Conservation (phyloP, 192 early-diverging fungal species). For the Coemansia sp. region DNA sequence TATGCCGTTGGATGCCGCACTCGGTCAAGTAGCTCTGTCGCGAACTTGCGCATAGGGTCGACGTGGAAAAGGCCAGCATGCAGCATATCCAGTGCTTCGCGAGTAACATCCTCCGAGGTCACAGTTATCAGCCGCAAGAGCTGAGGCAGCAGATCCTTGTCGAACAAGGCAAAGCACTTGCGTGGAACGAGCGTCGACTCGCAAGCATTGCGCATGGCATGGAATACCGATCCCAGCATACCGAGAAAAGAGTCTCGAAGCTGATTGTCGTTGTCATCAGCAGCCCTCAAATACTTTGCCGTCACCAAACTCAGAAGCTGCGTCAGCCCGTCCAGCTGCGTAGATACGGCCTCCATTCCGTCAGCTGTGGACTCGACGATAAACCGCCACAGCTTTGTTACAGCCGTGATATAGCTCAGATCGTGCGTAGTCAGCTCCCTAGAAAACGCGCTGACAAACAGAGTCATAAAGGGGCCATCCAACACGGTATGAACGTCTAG, state of each 20-base stretch:
- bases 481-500: constrained; percentile 35
- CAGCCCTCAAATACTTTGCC: constrained; percentile 11
- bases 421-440: background rate
- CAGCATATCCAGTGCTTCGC: constrained; percentile 34
- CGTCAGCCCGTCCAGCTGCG: constrained; percentile 33
- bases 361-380: constrained; percentile 24
- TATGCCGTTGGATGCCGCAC: constrained; percentile 2
- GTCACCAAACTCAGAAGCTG: constrained; percentile 19
- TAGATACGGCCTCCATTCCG: constrained; percentile 31
- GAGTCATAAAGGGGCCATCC: constrained; percentile 28
- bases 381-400: constrained; percentile 36
- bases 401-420: constrained; percentile 12
- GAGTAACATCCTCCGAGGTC: background rate
- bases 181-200: constrained; percentile 40
- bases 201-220: constrained; percentile 35
- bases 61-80: constrained; percentile 38
- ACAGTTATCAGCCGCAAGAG: constrained; percentile 19
- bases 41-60: constrained; percentile 30
- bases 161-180: constrained; percentile 35
- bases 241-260: constrained; percentile 16
- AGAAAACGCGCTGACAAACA: constrained; percentile 37
- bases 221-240: constrained; percentile 11
- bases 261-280: background rate
- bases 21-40: constrained; percentile 15
- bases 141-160: constrained; percentile 26